These are phyloP conservation scores for Monosporascus sp. DNA, from an alignment of 2,329 filamentous ascomycete species.

Conservation along the genomic window DNA sequence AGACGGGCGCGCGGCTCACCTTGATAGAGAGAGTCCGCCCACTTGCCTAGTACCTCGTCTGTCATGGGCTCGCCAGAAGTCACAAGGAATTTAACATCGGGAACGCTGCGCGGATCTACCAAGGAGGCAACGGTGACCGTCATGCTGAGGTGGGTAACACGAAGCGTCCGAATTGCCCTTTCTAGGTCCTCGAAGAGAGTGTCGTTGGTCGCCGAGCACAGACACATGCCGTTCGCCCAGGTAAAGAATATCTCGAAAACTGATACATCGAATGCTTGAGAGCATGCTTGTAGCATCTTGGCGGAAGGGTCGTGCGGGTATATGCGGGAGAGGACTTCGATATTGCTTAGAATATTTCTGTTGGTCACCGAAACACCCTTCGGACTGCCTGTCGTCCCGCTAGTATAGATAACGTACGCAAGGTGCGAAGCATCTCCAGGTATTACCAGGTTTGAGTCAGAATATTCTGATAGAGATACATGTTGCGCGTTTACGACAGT, in stretches of 20 bases:
- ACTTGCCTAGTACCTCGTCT: conserved; percentile 61
- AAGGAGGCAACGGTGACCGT: conserved; percentile 80
- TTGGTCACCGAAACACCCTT: conserved; percentile 79
- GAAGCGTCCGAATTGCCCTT: conserved; percentile 54
- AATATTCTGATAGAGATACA: conserved; percentile 21
- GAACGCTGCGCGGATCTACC: conserved; percentile 63
- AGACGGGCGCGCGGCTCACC: conserved; percentile 32
- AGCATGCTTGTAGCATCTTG: conserved; percentile 75
- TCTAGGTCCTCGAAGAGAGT: conserved; percentile 70
- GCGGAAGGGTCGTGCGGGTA: conserved; percentile 55
- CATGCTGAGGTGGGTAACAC: conserved; percentile 74
- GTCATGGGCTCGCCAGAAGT: conserved; percentile 79
- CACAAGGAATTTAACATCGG: conserved; percentile 68
- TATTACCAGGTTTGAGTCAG: conserved; percentile 32
- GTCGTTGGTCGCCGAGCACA: conserved; percentile 73
- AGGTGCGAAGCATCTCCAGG: conserved; percentile 42
- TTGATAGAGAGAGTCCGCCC: conserved; percentile 68
- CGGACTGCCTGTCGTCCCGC: conserved; percentile 73
- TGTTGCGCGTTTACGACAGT: conserved; percentile 30
- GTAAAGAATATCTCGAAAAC: conserved; percentile 89
- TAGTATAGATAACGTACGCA: conserved; percentile 78
- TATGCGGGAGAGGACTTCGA: conserved; percentile 58
- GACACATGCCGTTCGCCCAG: conserved; percentile 71
- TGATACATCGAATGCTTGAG: conserved; percentile 80
- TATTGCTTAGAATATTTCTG: conserved; percentile 68